Base-by-base conservation (phyloP, 2,329 filamentous ascomycete species). In the Harringtonia aguacate region DNA sequence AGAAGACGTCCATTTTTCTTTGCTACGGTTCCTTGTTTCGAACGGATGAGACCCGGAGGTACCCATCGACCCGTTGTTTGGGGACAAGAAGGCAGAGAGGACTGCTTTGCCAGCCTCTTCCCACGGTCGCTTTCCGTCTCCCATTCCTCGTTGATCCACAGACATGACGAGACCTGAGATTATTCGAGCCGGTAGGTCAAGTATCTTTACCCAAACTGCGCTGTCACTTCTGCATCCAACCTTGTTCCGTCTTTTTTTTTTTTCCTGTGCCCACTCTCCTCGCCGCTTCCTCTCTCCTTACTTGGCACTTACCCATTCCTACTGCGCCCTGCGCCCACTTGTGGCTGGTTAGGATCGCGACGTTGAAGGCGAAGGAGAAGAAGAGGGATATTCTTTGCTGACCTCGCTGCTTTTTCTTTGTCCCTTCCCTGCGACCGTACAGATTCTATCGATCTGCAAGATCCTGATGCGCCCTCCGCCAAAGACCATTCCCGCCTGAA, bases 391-490 rank as follows among this genome's bases (percentile, higher is more conserved):
- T 48, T 50, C 50, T 48, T 48, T 54, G 40, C 48, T 46, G 45
- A 50, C 48, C 46, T 46, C 48, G 38, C 40, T 31, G 39, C 48
- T 50, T 48, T 41, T 43, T 45, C 47, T 46, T 43, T 40, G 39
- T 42, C 44, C 30, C 29, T 41, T 42, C 44, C 42, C 37, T 47
- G 9, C 33, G 31, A 40, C 29, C 40, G 24, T 38, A 41, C 64
- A 94, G 90, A 97, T 69, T 94, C 90, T 50, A 84, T 95, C 66
- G 92, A 97, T 67, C 79, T 97, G 42, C 92, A 97, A 73, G 79
- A 87, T 65, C 84, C 80, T 58, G 70, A 81, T 57, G 72, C 83
- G 47, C 87, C 88, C 29, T 92, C 89, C 37, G 86, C 90, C 33
- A 76, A 94, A 67, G 84, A 89, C 60, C 88, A 94, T 62, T 69